phyloP scores from a whole-genome alignment of 2,329 filamentous ascomycete species.

The Diaporthe velutina region DNA sequence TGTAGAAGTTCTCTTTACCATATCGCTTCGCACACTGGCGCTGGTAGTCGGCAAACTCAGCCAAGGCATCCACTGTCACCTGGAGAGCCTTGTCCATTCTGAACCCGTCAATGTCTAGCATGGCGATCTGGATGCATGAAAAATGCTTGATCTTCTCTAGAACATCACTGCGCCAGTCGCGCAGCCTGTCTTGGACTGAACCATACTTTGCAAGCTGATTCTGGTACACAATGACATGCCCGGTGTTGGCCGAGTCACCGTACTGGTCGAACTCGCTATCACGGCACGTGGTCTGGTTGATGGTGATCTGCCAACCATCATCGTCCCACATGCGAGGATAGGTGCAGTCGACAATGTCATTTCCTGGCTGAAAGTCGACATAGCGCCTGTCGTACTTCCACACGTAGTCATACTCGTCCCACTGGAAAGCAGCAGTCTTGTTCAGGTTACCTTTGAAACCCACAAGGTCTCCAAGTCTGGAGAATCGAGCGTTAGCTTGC shows the following conservation, averaged over 20 bases:
- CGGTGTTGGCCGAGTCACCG: conserved; percentile 65
- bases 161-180: conserved; percentile 73
- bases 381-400: conserved; percentile 70
- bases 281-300: conserved; percentile 65
- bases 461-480: conserved; percentile 68
- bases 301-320: conserved; percentile 62
- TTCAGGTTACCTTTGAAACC: conserved; percentile 73
- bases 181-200: conserved; percentile 75
- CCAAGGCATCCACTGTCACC: conserved; percentile 72
- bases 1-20: conserved; percentile 74
- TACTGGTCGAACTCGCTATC: conserved; percentile 75
- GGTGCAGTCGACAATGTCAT: conserved; percentile 66
- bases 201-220: conserved; percentile 76
- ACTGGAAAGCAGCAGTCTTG: conserved; percentile 65
- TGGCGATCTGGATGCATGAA: conserved; percentile 72
- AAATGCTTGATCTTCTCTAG: conserved; percentile 69
- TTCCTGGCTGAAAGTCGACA: conserved; percentile 68
- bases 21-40: conserved; percentile 66
- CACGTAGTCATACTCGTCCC: conserved; percentile 67
- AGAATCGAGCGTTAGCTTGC: not conserved
- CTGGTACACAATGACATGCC: conserved; percentile 73
- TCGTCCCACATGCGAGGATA: conserved; percentile 75
- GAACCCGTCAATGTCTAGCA: conserved; percentile 76
- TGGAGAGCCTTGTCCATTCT: conserved; percentile 77
- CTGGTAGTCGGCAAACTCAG: conserved; percentile 68